Percentiles rank a stretch among this genome's conserved stretches.
Conservation (phyloP, 148 eudicot genomes). For the Persicaria tinctoria region DNA sequence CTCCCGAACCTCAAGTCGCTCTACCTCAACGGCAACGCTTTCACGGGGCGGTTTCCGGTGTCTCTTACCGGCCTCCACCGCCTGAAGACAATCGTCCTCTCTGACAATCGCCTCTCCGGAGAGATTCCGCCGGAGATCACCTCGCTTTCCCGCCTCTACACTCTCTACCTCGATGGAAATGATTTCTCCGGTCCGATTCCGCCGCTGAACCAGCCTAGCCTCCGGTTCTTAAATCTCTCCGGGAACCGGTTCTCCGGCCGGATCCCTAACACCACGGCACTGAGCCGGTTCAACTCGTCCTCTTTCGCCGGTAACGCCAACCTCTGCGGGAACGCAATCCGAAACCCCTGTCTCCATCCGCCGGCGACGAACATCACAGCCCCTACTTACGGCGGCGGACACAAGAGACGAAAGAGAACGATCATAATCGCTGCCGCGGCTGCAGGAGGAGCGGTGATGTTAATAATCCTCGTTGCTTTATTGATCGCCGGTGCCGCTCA, state of each 20-base stretch:
- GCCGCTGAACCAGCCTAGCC: constrained; percentile 43
- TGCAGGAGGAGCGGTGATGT: constrained; percentile 20
- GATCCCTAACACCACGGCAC: constrained; percentile 49
- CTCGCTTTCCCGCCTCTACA: constrained; percentile 35
- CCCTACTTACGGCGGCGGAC: not conserved
- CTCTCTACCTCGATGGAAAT: constrained; percentile 51
- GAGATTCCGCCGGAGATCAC: constrained; percentile 36
- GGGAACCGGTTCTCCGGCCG: constrained; percentile 52
- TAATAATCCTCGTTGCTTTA: constrained; percentile 9
- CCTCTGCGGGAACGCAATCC: constrained; percentile 40
- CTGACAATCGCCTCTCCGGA: constrained; percentile 54
- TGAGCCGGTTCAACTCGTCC: constrained; percentile 40
- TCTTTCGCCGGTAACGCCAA: constrained; percentile 43
- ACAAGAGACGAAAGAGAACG: constrained; percentile 16
- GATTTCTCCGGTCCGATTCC: constrained; percentile 51
- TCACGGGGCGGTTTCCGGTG: constrained; percentile 47
- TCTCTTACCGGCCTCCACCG: constrained; percentile 50
- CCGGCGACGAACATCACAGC: not conserved
- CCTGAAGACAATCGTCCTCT: constrained; percentile 50
- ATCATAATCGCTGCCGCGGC: constrained; percentile 22
- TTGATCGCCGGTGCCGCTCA: not conserved
- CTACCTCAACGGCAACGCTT: constrained; percentile 7
- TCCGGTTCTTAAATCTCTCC: constrained; percentile 57
- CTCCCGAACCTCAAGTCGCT: constrained; percentile 5
- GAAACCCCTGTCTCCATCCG: not conserved